A percentile compares a stretch with the other conserved stretches of the same genome.
phyloP scores from a whole-genome alignment of 805 yeast species.

The Ogataea ramenticola region DNA sequence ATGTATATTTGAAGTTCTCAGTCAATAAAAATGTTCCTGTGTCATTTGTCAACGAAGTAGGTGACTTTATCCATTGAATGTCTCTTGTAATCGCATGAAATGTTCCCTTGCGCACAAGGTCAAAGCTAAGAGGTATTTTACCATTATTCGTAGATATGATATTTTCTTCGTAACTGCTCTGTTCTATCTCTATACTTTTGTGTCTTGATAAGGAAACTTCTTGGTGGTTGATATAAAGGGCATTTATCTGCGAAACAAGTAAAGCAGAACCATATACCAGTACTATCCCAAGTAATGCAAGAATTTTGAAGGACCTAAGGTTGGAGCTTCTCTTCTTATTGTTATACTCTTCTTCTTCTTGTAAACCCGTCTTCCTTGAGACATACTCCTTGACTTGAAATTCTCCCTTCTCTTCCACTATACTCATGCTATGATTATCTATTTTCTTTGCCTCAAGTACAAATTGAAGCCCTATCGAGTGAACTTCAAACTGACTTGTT shows the following conservation, averaged over 20 bases:
- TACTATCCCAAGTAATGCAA: background rate
- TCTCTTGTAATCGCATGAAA: conserved; percentile 46
- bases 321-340: no score
- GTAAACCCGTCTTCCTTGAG: no score
- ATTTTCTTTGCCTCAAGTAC: no score
- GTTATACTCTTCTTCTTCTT: no score
- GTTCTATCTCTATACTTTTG: background rate
- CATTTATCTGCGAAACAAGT: conserved; percentile 13
- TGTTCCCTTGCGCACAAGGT: conserved; percentile 44
- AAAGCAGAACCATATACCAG: conserved; percentile 18
- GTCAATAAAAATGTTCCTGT: conserved; percentile 60
- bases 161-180: no score
- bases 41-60: conserved; percentile 43
- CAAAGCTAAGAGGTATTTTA: conserved; percentile 30
- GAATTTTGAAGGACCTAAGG: background rate
- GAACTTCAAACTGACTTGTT: no score
- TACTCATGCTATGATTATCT: no score
- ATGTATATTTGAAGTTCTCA: conserved; percentile 39
- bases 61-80: conserved; percentile 64
- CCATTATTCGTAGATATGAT: background rate
- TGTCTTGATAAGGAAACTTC: no score
- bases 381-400: no score
- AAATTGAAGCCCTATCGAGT: no score
- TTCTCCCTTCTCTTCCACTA: no score
- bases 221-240: conserved; percentile 6